Percentiles rank a stretch among this genome's conserved stretches.
phyloP scores from a whole-genome alignment of 768 basidiomycete species.

The Lentinula detonsa region DNA sequence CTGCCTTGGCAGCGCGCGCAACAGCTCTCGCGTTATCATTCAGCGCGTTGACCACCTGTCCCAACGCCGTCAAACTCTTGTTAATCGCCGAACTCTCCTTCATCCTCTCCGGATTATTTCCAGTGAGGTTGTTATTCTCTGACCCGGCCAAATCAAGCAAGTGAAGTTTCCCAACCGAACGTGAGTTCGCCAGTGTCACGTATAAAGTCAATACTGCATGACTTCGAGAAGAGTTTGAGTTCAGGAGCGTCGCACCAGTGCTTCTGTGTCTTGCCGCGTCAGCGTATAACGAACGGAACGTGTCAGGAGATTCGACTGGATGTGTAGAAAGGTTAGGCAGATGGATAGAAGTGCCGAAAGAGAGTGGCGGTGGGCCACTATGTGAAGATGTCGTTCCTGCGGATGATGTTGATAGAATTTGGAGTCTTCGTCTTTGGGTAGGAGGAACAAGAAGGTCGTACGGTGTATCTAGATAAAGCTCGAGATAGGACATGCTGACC shows the following conservation, averaged over 20 bases:
- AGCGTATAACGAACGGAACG: conserved; percentile 43
- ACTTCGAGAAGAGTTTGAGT: conserved; percentile 78
- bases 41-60: conserved; percentile 83
- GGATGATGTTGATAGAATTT: conserved; percentile 29
- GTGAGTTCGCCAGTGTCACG: conserved; percentile 37
- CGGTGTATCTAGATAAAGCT: conserved; percentile 88
- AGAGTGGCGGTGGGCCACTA: background rate
- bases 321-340: conserved; percentile 44
- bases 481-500: conserved; percentile 58
- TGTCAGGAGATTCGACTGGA: conserved; percentile 32
- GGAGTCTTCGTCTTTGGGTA: conserved; percentile 44
- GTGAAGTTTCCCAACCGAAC: conserved; percentile 70
- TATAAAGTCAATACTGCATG: conserved; percentile 83
- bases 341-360: conserved; percentile 31
- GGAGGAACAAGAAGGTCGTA: conserved; percentile 76
- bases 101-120: conserved; percentile 84
- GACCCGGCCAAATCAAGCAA: conserved; percentile 88
- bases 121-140: conserved; percentile 88
- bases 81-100: conserved; percentile 88
- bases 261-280: conserved; percentile 72
- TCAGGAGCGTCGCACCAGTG: conserved; percentile 78
- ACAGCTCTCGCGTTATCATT: conserved; percentile 54
- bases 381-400: background rate
- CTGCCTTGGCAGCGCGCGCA: background rate
- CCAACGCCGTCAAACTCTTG: conserved; percentile 80